A percentile compares a stretch with the other conserved stretches of the same genome.
phyloP scores from a whole-genome alignment of 2,329 filamentous ascomycete genomes.

The Colletotrichum lupini region DNA sequence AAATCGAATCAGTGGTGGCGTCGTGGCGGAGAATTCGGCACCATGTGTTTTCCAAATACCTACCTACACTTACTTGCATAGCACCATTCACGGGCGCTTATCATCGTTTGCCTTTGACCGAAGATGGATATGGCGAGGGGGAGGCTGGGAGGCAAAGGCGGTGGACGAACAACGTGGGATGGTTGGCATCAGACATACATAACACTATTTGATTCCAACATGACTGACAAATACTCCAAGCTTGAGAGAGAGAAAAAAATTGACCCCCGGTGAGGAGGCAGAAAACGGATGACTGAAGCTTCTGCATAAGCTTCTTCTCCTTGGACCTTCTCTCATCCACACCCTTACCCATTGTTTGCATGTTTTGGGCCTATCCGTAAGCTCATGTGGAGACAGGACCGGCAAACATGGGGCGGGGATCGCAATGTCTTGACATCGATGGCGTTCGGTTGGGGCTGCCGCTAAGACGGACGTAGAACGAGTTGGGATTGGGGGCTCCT shows the following conservation, averaged over 20 bases:
- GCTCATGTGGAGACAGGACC: neutral
- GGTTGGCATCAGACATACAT: neutral
- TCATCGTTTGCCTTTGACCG: neutral
- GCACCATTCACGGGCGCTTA: neutral
- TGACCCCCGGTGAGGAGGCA: no score
- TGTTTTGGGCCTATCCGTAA: neutral
- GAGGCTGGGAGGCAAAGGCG: neutral
- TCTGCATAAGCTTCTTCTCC: neutral
- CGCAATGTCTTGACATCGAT: slow-evolving; percentile 5
- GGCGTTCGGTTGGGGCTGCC: slow-evolving; percentile 5
- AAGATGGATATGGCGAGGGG: neutral
- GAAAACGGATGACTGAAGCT: neutral
- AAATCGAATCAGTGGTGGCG: neutral
- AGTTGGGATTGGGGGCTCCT: neutral
- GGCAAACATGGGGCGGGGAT: neutral
- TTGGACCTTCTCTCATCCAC: no score
- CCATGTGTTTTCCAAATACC: neutral
- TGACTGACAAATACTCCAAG: neutral
- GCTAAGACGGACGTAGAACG: neutral
- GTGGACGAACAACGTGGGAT: neutral
- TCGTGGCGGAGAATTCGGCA: neutral
- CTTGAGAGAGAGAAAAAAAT: neutral
- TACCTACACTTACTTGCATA: neutral
- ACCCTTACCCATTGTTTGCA: neutral
- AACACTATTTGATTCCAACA: neutral